Conservation (phyloP, 768 basidiomycete genomes). For the Boletellus emodensis region DNA sequence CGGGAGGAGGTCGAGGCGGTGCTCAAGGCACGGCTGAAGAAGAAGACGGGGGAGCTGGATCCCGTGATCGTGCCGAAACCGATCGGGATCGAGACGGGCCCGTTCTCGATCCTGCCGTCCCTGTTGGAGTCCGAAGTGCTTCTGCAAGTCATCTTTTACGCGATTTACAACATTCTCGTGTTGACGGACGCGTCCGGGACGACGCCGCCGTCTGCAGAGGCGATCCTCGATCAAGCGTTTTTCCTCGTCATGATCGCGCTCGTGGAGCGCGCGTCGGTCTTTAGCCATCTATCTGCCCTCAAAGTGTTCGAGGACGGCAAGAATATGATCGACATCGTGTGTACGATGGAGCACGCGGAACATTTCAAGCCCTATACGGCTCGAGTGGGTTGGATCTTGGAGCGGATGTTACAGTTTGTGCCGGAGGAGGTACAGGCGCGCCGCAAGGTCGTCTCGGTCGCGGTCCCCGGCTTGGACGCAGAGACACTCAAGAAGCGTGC, state of each 20-base stretch:
- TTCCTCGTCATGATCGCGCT: conserved; percentile 84
- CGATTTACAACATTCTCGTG: conserved; percentile 68
- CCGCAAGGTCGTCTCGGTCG: conserved; percentile 40
- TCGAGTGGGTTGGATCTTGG: conserved; percentile 74
- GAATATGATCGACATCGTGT: conserved; percentile 68
- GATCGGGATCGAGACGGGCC: conserved; percentile 59
- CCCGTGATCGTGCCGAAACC: conserved; percentile 74
- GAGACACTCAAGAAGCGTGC: conserved; percentile 77
- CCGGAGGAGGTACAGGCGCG: conserved; percentile 53
- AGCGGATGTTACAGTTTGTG: conserved; percentile 50
- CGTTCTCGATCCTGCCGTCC: conserved; percentile 61
- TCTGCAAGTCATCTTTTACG: conserved; percentile 79
- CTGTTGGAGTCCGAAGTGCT: conserved; percentile 69
- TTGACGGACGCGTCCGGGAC: conserved; percentile 56
- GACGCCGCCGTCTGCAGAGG: conserved; percentile 76
- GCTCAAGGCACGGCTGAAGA: conserved; percentile 62
- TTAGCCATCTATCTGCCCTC: conserved; percentile 54
- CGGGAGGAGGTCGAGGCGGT: conserved; percentile 86
- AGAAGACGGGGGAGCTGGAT: conserved; percentile 56
- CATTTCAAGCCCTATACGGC: conserved; percentile 69
- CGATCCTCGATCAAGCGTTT: conserved; percentile 83
- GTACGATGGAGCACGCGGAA: conserved; percentile 72
- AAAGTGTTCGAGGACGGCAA: conserved; percentile 56
- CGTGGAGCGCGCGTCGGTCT: conserved; percentile 61
- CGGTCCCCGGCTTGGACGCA: conserved; percentile 40